These are phyloP conservation scores for Hymenoscyphus salicellus DNA, from an alignment of 2,329 filamentous ascomycete species.

Conservation along the genomic window DNA sequence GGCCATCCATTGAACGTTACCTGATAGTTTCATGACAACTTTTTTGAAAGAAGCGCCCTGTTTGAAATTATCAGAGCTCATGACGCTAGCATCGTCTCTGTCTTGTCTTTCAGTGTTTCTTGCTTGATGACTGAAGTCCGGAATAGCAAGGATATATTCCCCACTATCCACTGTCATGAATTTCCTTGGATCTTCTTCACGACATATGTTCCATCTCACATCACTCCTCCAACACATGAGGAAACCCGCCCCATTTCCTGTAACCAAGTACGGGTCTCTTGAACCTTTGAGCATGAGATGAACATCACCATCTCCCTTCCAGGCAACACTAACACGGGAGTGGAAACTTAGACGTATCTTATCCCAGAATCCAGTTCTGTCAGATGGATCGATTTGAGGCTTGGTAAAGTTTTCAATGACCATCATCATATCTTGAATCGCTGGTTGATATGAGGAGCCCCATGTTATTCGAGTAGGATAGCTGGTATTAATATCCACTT, in stretches of 20 bases:
- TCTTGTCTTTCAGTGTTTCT: conserved; percentile 49
- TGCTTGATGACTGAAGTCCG: conserved; percentile 87
- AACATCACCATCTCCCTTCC: conserved; percentile 94
- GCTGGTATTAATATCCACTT: conserved; percentile 87
- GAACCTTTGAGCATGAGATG: conserved; percentile 89
- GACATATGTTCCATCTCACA: conserved; percentile 81
- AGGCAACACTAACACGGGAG: conserved; percentile 81
- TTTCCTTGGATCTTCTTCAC: conserved; percentile 80
- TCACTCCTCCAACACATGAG: conserved; percentile 98
- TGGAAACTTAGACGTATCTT: conserved; percentile 95
- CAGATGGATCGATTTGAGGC: conserved; percentile 87
- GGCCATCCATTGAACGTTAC: conserved; percentile 88
- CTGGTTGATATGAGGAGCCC: conserved; percentile 96
- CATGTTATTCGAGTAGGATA: conserved; percentile 92
- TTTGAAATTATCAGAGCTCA: conserved; percentile 56
- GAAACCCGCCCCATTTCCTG: conserved; percentile 88
- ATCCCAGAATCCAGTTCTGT: conserved; percentile 96
- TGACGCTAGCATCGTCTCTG: conserved; percentile 57
- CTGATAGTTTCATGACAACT: conserved; percentile 96
- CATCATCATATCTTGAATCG: conserved; percentile 99
- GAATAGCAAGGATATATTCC: conserved; percentile 90
- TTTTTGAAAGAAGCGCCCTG: conserved; percentile 91
- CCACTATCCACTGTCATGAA: conserved; percentile 96
- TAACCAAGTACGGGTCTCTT: conserved; percentile 89
- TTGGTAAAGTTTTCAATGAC: conserved; percentile 97